Percentiles rank a stretch among this genome's conserved stretches.
These are phyloP conservation scores for Fusarium brevicatenulatum DNA, from an alignment of 2,329 filamentous ascomycete genomes.

Conservation along the genomic window DNA sequence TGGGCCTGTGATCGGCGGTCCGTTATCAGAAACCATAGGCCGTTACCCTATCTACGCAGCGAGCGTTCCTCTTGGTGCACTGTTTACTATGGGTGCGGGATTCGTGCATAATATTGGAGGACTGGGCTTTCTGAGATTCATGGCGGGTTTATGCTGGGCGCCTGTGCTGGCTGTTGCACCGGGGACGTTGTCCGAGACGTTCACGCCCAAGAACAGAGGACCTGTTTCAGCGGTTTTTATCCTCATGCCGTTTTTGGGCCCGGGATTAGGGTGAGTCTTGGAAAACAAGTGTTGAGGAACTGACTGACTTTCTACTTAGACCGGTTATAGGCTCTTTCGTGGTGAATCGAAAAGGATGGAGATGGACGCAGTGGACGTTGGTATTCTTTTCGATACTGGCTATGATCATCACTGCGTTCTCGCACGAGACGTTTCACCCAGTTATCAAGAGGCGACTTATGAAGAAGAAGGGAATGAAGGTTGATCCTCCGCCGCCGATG, in stretches of 20 bases:
- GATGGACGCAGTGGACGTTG: conserved; percentile 64
- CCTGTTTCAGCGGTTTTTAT: conserved; percentile 58
- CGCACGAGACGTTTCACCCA: conserved; percentile 68
- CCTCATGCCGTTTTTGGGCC: conserved; percentile 63
- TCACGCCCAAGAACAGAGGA: conserved; percentile 54
- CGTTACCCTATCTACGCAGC: conserved; percentile 62
- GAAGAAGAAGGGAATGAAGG: conserved; percentile 48
- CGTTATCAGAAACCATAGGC: conserved; percentile 67
- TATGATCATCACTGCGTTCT: conserved; percentile 51
- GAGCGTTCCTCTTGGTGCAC: conserved; percentile 57
- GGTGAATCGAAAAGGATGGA: conserved; percentile 58
- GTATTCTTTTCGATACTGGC: conserved; percentile 57
- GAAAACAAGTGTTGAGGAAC: rapidly evolving
- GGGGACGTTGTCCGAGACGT: conserved; percentile 62
- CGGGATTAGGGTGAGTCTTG: conserved; percentile 58
- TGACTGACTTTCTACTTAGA: conserved; percentile 36
- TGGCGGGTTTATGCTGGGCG: conserved; percentile 63
- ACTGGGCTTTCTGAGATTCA: conserved; percentile 65
- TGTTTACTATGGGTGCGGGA: conserved; percentile 67
- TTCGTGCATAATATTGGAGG: conserved; percentile 61
- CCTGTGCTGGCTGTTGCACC: conserved; percentile 61
- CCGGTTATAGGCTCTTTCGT: conserved; percentile 62
- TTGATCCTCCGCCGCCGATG: conserved; percentile 41
- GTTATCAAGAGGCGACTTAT: conserved; percentile 54
- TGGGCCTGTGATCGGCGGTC: conserved; percentile 68